Base-by-base conservation (phyloP, 2,329 filamentous ascomycete species). In the Apiospora rasikravindrae region DNA sequence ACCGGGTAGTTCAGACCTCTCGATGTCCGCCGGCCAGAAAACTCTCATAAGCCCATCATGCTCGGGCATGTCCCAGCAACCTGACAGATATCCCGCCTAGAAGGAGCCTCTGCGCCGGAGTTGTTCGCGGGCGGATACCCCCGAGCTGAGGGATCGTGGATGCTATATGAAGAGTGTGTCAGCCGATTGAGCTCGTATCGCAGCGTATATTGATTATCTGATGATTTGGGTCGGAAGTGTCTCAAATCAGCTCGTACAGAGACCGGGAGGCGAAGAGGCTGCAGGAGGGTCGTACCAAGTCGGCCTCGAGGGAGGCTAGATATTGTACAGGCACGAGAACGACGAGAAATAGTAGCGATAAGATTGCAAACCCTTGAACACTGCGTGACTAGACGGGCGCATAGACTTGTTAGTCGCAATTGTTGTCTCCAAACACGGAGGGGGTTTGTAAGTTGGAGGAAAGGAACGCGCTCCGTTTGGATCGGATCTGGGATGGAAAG, bases 91-190 rank as follows among this genome's bases (percentile, higher is more conserved):
- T 76, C 77, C 77, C 77, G 76, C 74, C 88, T 89, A 98, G 84
- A 99, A 98, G 73, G 96, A 99, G 77, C 96, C 96, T 83, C 96
- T 91, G 78, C 96, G 92, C 84, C 95, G 92, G 78, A 99, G 86
- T 85, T 99, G 96, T 86, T 99, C 97, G 80, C 96, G 91, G 74
- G 97, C 96, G 76, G 96, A 99, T 78, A 98, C 93, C 74, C 94
- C 94, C 77, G 92, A 90, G 78, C 90, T 90, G 71, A 90, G 88
- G 74, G 92, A 90, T 80, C 95, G 91, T 74, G 95, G 95, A 83
- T 98, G 96, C 94, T 97, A 78, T 49, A 72, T 53, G 70, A 26
- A 57, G 67, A 73, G 70, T 71, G 75, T 73, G 75, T 79, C 78
- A 80, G 78, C 72, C 53, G 24, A 49, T 26, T 44, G 47, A 69